phyloP scores from a whole-genome alignment of 345 rosid genomes.

The Noccaea caerulescens region DNA sequence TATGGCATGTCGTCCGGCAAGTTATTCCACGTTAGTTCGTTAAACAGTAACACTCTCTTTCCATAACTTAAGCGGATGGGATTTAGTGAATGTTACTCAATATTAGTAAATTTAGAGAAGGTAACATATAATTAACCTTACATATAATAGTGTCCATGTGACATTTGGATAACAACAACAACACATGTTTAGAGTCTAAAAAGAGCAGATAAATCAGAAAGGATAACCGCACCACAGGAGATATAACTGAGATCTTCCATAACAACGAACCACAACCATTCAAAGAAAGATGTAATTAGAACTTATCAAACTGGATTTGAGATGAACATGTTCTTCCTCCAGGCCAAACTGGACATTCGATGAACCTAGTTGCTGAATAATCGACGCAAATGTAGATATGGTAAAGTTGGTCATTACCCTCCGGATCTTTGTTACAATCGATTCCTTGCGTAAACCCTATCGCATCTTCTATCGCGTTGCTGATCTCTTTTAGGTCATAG shows the following conservation, averaged over 20 bases:
- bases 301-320: constrained; percentile 62
- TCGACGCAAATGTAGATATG: constrained; percentile 73
- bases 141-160: background rate
- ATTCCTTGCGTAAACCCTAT: constrained; percentile 62
- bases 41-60: no score
- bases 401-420: constrained; percentile 55
- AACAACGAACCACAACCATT: background rate
- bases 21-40: background rate
- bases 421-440: constrained; percentile 63
- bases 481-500: constrained; percentile 49
- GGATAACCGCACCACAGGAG: background rate
- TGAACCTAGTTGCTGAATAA: constrained; percentile 62
- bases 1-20: background rate
- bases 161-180: background rate
- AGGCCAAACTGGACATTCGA: constrained; percentile 63
- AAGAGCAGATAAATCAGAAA: background rate
- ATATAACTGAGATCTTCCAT: background rate
- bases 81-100: background rate
- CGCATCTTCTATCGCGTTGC: constrained; percentile 52
- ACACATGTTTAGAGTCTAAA: background rate
- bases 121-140: background rate
- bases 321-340: constrained; percentile 50
- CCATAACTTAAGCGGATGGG: no score
- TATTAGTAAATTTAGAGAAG: background rate
- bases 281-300: constrained; percentile 37